These are phyloP conservation scores for Globisporangium orthogonon DNA, from an alignment of 352 stramenopile genomes.

Conservation along the genomic window DNA sequence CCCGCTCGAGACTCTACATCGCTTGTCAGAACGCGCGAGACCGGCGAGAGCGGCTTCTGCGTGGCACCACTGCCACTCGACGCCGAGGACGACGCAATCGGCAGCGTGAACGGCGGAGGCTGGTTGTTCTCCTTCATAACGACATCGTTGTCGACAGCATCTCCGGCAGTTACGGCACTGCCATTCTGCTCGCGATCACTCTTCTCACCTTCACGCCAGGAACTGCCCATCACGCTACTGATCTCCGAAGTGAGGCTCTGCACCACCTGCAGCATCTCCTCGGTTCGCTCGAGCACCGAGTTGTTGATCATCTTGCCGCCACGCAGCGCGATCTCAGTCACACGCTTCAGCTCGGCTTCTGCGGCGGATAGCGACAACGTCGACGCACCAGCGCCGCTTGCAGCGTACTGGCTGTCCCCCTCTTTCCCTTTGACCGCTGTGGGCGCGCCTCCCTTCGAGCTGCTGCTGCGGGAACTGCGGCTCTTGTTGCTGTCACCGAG, in stretches of 20 bases:
- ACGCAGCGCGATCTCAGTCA: constrained; percentile 68
- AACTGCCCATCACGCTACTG: constrained; percentile 28
- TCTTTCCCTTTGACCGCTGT: not conserved
- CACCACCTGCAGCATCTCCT: constrained; percentile 68
- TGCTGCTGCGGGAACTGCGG: constrained; percentile 10
- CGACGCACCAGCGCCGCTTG: constrained; percentile 6
- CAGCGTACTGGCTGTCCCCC: constrained; percentile 1
- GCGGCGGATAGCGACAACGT: constrained; percentile 6
- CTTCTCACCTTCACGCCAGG: constrained; percentile 10
- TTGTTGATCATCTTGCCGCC: constrained; percentile 66
- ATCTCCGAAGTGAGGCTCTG: constrained; percentile 45
- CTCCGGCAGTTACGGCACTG: not conserved
- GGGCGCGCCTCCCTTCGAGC: constrained; percentile 11
- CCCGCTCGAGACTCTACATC: constrained; percentile 25
- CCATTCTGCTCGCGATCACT: not conserved
- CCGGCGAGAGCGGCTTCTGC: constrained; percentile 15
- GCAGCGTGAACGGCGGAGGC: constrained; percentile 35
- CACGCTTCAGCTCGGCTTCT: constrained; percentile 48
- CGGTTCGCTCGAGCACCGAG: constrained; percentile 67
- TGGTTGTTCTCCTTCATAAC: constrained; percentile 3
- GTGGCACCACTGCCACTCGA: constrained; percentile 5
- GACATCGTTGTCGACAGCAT: not conserved
- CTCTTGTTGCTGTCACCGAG: constrained; percentile 23
- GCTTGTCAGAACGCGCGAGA: constrained; percentile 25
- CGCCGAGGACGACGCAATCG: constrained; percentile 19